Evolutionary conservation across 768 basidiomycete species (phyloP).

Genomic region (Macrocybe gigantea): DNA sequence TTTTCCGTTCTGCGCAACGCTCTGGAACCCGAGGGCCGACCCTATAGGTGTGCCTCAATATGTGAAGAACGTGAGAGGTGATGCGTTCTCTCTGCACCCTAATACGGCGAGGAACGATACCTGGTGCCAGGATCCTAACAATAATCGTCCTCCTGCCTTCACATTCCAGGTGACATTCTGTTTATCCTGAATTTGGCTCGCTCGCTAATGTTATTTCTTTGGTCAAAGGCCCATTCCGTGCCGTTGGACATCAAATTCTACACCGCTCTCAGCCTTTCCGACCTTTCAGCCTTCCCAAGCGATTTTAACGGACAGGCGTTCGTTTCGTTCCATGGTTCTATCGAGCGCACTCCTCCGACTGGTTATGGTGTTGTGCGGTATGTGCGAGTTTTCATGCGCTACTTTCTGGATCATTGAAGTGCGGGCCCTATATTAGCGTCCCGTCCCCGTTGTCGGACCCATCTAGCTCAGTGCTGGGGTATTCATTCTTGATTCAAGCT

Average conservation of each 20-base stretch:
- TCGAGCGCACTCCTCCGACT: slow-evolving; percentile 33
- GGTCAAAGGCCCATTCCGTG: slow-evolving; percentile 35
- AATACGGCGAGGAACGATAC: slow-evolving; percentile 23
- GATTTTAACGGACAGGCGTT: slow-evolving; percentile 28
- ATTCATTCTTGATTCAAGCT: slow-evolving; percentile 34
- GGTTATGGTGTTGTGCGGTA: slow-evolving; percentile 40
- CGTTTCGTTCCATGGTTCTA: slow-evolving; percentile 40
- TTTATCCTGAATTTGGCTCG: not conserved
- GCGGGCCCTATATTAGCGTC: slow-evolving; percentile 11
- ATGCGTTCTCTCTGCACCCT: slow-evolving; percentile 32
- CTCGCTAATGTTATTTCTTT: not conserved
- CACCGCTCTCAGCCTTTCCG: slow-evolving; percentile 4
- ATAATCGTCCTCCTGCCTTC: slow-evolving; percentile 31
- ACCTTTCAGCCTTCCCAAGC: slow-evolving; percentile 18
- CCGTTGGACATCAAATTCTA: slow-evolving; percentile 43
- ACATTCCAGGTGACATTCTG: slow-evolving; percentile 29
- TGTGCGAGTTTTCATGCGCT: not conserved
- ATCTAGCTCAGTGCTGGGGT: slow-evolving; percentile 9
- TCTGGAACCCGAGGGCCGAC: slow-evolving; percentile 38
- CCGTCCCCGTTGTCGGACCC: slow-evolving; percentile 16
- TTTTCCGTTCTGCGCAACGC: slow-evolving; percentile 37
- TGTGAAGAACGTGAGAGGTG: slow-evolving; percentile 20
- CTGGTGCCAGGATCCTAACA: slow-evolving; percentile 25
- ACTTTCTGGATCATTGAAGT: not conserved
- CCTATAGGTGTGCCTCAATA: slow-evolving; percentile 34